Percentiles rank a stretch among this genome's conserved stretches.
phyloP scores from a whole-genome alignment of 352 stramenopile genomes.

The Pseudoperonospora humuli region DNA sequence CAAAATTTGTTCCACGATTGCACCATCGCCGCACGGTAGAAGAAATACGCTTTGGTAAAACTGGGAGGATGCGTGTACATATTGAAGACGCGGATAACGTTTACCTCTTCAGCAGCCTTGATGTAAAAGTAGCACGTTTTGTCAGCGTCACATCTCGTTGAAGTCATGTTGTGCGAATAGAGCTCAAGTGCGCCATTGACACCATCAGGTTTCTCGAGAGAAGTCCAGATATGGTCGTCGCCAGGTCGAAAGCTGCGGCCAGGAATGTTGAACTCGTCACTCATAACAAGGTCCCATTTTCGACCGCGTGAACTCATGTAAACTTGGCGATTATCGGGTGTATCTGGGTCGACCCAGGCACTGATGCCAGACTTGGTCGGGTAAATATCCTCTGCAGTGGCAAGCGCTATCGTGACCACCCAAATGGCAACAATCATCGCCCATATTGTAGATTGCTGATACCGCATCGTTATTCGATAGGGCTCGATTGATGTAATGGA shows the following conservation, averaged over 20 bases:
- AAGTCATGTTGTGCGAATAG: slow-evolving; percentile 82
- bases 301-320: slow-evolving; percentile 32
- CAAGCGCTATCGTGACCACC: too few species aligned
- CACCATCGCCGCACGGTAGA: slow-evolving; percentile 76
- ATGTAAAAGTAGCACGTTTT: slow-evolving; percentile 48
- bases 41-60: slow-evolving; percentile 46
- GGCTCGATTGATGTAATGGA: too few species aligned
- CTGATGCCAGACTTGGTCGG: slow-evolving; percentile 27
- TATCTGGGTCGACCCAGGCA: slow-evolving; percentile 57
- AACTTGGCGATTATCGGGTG: slow-evolving; percentile 3
- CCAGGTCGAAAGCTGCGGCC: slow-evolving; percentile 87
- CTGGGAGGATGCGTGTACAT: slow-evolving; percentile 38
- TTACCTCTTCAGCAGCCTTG: slow-evolving; percentile 25
- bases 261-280: slow-evolving; percentile 91
- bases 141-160: slow-evolving; percentile 36
- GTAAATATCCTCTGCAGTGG: too few species aligned
- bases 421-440: too few species aligned
- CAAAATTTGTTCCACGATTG: slow-evolving; percentile 93
- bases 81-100: slow-evolving; percentile 47
- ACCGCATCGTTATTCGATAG: too few species aligned
- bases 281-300: slow-evolving; percentile 80
- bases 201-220: slow-evolving; percentile 91
- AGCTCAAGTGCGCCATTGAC: slow-evolving; percentile 86
- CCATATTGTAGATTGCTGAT: too few species aligned
- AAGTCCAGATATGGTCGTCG: slow-evolving; percentile 92